Percentiles rank a stretch among this genome's conserved stretches.
Evolutionary conservation across 2,329 filamentous ascomycete species (phyloP).

Genomic region (Raffaelea albimanens): DNA sequence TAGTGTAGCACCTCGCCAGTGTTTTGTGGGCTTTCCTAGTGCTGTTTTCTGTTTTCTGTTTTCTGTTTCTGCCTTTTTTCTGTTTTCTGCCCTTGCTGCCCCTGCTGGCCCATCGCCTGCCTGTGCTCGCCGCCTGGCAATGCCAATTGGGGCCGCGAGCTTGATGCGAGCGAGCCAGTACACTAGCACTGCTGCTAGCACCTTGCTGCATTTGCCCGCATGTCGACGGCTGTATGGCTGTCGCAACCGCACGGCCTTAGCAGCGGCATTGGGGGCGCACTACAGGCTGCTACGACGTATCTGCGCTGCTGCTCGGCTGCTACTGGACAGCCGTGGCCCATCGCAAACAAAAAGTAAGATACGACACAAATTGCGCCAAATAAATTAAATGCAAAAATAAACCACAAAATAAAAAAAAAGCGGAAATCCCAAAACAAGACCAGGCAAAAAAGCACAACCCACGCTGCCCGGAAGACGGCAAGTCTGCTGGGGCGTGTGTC

Average conservation of each 20-base stretch:
- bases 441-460: neutral
- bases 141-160: neutral
- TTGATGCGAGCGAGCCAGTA: conserved; percentile 5
- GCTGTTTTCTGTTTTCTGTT: neutral
- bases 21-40: neutral
- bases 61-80: neutral
- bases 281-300: too few relatives aligned
- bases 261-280: neutral
- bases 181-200: conserved; percentile 2
- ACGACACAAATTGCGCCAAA: neutral
- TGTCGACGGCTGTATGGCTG: too few relatives aligned
- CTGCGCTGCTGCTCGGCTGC: too few relatives aligned
- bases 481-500: too few relatives aligned
- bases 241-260: neutral
- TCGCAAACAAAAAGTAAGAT: neutral
- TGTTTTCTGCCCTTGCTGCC: neutral
- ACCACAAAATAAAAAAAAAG: neutral
- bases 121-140: neutral
- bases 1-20: conserved; percentile 3
- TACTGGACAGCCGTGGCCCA: too few relatives aligned
- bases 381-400: neutral
- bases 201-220: neutral
- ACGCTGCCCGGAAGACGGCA: neutral
- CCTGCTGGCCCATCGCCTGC: too few relatives aligned
- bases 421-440: neutral